Conservation (phyloP, 495 filamentous ascomycete genomes). For the Penicillium pancosmium region DNA sequence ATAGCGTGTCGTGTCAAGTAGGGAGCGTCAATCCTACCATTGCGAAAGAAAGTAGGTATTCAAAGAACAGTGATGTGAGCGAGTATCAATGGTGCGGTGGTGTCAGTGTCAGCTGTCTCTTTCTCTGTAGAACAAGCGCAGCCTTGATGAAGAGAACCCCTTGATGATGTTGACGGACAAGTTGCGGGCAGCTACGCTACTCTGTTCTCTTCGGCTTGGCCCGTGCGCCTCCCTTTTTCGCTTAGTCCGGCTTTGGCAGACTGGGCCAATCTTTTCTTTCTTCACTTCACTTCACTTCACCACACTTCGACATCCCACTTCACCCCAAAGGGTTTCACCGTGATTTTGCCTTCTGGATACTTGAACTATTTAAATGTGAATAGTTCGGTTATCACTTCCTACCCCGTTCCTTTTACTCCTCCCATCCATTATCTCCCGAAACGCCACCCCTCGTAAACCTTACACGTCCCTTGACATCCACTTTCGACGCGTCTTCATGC, state of each 20-base stretch:
- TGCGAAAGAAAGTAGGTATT: constrained; percentile 18
- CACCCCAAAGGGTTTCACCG: neutral
- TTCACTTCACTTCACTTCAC: constrained; percentile 19
- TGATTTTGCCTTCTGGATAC: neutral
- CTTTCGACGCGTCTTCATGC: constrained; percentile 28
- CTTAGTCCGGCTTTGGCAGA: constrained; percentile 32
- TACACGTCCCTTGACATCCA: constrained; percentile 18
- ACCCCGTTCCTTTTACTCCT: neutral
- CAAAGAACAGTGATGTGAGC: neutral
- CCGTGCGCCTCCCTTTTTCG: constrained; percentile 47
- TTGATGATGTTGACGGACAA: constrained; percentile 34
- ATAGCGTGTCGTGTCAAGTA: neutral
- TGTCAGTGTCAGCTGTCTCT: neutral
- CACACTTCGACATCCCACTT: constrained; percentile 9
- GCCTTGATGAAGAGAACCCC: constrained; percentile 9
- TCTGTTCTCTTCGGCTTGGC: constrained; percentile 52
- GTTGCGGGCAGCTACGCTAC: constrained; percentile 43
- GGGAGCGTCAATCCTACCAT: constrained; percentile 22
- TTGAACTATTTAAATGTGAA: neutral
- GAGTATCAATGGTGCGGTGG: neutral
- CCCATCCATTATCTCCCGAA: neutral
- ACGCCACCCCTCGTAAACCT: constrained; percentile 22
- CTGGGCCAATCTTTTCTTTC: constrained; percentile 5
- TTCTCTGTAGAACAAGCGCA: constrained; percentile 5
- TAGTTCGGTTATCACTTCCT: neutral